Evolutionary conservation across 225 moss, liverwort and hornwort genomes (phyloP), one percentile per base, ranked within the genome.

Genomic region (Climacium dendroides): DNA sequence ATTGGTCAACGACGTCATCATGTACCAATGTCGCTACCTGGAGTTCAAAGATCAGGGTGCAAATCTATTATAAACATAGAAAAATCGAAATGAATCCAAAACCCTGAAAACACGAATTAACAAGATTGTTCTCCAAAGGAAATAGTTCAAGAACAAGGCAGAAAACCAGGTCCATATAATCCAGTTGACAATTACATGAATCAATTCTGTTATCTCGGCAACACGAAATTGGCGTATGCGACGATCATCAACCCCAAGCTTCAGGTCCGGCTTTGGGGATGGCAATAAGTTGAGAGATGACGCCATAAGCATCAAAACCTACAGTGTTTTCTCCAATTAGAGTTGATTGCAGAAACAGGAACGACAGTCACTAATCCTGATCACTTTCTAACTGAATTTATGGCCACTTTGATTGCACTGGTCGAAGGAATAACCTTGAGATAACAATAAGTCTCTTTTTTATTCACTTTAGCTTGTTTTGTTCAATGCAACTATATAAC

Each of bases 21-120:
- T 98, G 98, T 71, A 98, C 89, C 92, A 98, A 94, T 84, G 94
- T 91, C 45, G 96, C 97, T 74, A 98, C 98, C 96, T 98, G 93
- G 83, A 83, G 65, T 87, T 84, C 35, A 81, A 85, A 63, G 61
- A 39, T n/a, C 43, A 86, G 70, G 37, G 32, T 74, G 28, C 32
- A 67, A 48, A 78, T 53, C 55, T 69, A 55, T 85, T 39, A 41
- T 55, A n/a, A n/a, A 43, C 32, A 58, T 55, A 28, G 19, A 29
- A 63, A 48, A 78, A 24, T n/a, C 11, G 37, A 63, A 62, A 47
- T 55, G 26, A 62, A 58, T 65, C 13, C 78, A 57, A 79, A 55
- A 80, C 32, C 43, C 54, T 57, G 54, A 43, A 86, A 79, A 72
- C 43, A 43, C 52, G 83, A 83, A 73, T 26, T 50, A 78, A 35